A percentile compares a stretch with the other conserved stretches of the same genome.
Evolutionary conservation across 139 green algal genomes (phyloP).

Genomic region (Tetradesmus obliquus): DNA sequence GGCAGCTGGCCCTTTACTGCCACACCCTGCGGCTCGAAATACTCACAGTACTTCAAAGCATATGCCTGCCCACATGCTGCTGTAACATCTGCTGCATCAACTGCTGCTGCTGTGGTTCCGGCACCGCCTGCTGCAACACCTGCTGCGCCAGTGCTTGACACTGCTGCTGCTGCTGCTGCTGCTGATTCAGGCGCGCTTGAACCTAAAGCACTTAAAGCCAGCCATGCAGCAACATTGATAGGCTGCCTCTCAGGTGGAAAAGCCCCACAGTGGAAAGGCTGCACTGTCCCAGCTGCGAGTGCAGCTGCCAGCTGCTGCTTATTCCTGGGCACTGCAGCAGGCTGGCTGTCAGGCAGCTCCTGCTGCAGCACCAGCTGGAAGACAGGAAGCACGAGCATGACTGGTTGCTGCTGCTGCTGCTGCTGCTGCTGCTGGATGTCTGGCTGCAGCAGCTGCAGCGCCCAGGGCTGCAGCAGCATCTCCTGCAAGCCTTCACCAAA

Average conservation of each 20-base stretch:
- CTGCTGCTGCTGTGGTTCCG: not conserved
- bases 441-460: not conserved
- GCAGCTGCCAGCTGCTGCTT: slow-evolving; percentile 21
- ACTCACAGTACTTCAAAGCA: not conserved
- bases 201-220: not conserved
- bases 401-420: not conserved
- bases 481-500: slow-evolving; percentile 4
- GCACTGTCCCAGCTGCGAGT: not conserved
- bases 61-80: slow-evolving; percentile 8
- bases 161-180: not conserved
- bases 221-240: slow-evolving; percentile 21
- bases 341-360: not conserved
- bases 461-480: not conserved
- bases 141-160: not conserved
- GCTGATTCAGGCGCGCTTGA: not conserved
- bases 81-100: not conserved
- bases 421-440: slow-evolving; percentile 4
- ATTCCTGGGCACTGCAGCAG: not conserved
- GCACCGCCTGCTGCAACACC: not conserved
- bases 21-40: slow-evolving; percentile 43
- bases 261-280: slow-evolving; percentile 44
- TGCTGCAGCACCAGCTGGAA: slow-evolving; percentile 27
- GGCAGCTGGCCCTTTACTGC: slow-evolving; percentile 25
- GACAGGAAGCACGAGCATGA: slow-evolving; percentile 43
- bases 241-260: not conserved